A percentile compares a stretch with the other conserved stretches of the same genome.
These are phyloP conservation scores for Aegilops longissima DNA, from an alignment of 176 grass and related monocot genomes.

Conservation along the genomic window DNA sequence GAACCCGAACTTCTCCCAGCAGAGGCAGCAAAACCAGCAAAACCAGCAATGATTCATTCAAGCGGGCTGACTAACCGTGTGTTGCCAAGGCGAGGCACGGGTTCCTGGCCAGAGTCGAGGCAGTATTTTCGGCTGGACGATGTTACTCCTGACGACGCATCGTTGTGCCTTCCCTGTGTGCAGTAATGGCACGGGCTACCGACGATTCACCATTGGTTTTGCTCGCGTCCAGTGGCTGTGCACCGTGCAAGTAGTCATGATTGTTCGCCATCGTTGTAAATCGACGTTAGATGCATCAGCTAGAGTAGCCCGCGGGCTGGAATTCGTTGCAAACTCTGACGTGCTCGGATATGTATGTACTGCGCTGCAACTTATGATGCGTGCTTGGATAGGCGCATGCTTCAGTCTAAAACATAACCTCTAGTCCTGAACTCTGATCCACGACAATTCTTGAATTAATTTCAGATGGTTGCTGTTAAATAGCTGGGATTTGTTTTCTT, in stretches of 20 bases:
- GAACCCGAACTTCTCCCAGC: constrained; percentile 83
- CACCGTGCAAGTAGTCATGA: background rate
- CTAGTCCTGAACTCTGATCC: background rate
- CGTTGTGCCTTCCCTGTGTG: no score
- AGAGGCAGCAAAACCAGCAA: constrained; percentile 86
- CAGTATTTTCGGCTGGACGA: background rate
- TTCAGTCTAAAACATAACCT: background rate
- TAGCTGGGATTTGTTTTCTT: background rate
- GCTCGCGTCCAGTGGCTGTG: background rate
- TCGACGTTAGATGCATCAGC: background rate
- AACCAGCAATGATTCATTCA: constrained; percentile 7
- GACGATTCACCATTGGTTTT: background rate
- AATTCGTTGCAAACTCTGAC: background rate
- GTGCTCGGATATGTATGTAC: background rate
- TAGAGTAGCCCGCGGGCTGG: background rate
- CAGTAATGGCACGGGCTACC: background rate
- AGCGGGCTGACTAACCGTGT: background rate
- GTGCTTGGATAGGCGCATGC: background rate
- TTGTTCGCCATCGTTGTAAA: background rate
- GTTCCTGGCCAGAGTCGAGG: background rate
- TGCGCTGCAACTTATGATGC: background rate
- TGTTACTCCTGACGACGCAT: background rate
- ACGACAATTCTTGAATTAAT: background rate
- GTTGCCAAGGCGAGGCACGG: background rate
- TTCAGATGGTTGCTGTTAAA: background rate